phyloP scores from a whole-genome alignment of 2,329 filamentous ascomycete genomes.

The Calycina herbarum region DNA sequence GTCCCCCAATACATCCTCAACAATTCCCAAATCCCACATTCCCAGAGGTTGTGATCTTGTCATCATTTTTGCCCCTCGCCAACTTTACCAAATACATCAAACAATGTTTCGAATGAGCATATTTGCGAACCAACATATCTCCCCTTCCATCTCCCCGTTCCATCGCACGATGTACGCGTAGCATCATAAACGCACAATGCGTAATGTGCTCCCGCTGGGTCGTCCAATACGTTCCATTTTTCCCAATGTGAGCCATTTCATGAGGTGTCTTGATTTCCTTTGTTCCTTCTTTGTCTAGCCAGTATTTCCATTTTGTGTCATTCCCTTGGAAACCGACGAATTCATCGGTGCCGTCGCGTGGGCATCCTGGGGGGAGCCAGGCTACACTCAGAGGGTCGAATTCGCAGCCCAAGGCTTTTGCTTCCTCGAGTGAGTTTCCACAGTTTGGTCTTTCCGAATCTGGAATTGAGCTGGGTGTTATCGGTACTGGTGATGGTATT shows the following conservation, averaged over 20 bases:
- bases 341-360: neutral
- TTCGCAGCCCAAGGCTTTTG: neutral
- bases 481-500: neutral
- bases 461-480: neutral
- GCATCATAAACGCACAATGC: conserved; percentile 2
- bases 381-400: neutral
- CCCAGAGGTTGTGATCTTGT: neutral
- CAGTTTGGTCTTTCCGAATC: neutral
- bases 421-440: neutral
- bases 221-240: neutral
- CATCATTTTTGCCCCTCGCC: neutral
- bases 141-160: neutral
- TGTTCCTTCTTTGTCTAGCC: neutral
- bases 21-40: neutral
- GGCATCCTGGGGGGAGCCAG: neutral
- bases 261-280: neutral
- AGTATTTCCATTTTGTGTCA: neutral
- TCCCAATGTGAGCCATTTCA: neutral
- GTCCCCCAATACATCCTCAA: neutral
- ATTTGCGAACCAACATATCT: neutral
- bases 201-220: neutral
- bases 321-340: neutral
- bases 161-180: neutral
- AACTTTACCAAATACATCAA: neutral
- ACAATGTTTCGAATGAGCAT: neutral